A percentile compares a stretch with the other conserved stretches of the same genome.
Conservation (phyloP, 1,284 basidiomycete species). For the Boletus semigastroideus region DNA sequence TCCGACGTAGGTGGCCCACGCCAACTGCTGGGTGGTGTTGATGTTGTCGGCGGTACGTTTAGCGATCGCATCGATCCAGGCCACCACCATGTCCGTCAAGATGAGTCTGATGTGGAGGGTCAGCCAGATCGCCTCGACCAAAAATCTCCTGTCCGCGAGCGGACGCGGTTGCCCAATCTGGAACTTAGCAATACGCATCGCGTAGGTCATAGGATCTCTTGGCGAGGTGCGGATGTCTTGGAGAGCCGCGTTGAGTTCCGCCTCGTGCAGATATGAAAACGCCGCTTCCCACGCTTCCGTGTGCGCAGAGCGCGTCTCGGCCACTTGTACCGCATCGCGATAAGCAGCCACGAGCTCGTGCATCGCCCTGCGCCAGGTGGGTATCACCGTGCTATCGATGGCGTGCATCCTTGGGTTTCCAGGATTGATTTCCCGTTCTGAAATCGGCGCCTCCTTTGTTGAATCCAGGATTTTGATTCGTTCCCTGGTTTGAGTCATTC, state of each 20-base stretch:
- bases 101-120: constrained; percentile 44
- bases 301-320: constrained; percentile 44
- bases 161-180: constrained; percentile 47
- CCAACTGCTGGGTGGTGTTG: constrained; percentile 19
- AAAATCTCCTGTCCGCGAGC: constrained; percentile 45
- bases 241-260: constrained; percentile 36
- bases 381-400: constrained; percentile 32
- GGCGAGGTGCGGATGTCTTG: constrained; percentile 24
- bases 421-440: constrained; percentile 19
- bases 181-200: constrained; percentile 42
- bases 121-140: constrained; percentile 46
- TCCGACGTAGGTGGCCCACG: constrained; percentile 40
- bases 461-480: constrained; percentile 8
- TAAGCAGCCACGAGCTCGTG: constrained; percentile 37
- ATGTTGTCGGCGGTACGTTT: constrained; percentile 3
- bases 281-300: constrained; percentile 48
- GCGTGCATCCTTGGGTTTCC: constrained; percentile 27
- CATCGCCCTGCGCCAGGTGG: constrained; percentile 37
- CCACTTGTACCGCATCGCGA: constrained; percentile 31
- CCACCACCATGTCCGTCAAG: constrained; percentile 35
- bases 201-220: constrained; percentile 37
- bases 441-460: constrained; percentile 13
- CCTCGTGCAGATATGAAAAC: constrained; percentile 41
- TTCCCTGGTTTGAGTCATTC: constrained; percentile 5
- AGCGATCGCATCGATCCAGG: constrained; percentile 23